Evolutionary conservation across 1,139 yeast genomes (phyloP).

Genomic region (Yamadazyma mexicana): DNA sequence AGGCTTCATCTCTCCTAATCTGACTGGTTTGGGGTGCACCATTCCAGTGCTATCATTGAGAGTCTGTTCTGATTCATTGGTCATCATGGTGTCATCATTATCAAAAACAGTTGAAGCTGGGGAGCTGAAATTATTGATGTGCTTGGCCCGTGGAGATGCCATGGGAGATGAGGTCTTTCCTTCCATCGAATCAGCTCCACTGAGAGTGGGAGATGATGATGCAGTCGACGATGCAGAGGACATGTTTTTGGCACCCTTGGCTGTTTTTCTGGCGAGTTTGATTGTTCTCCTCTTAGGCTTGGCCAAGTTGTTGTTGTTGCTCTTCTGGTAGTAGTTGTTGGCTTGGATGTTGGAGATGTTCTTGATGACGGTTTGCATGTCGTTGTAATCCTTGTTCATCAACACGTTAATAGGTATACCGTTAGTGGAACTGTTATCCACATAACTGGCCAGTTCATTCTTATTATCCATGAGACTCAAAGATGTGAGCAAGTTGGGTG

Average conservation of each 20-base stretch:
- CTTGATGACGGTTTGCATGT: conserved; percentile 38
- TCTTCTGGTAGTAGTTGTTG: conserved; percentile 36
- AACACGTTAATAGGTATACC: conserved; percentile 43
- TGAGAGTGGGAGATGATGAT: background rate
- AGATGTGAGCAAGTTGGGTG: conserved; percentile 42
- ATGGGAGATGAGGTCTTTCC: background rate
- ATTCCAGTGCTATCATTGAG: conserved; percentile 16
- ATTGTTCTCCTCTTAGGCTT: conserved; percentile 53
- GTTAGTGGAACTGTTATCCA: conserved; percentile 19
- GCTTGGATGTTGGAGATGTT: conserved; percentile 52
- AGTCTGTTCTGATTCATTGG: conserved; percentile 11
- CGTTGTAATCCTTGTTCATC: conserved; percentile 25
- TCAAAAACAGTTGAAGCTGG: background rate
- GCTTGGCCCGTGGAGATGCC: conserved; percentile 2
- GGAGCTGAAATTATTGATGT: background rate
- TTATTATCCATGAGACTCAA: conserved; percentile 23
- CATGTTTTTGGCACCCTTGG: background rate
- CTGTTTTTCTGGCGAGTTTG: conserved; percentile 27
- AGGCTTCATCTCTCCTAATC: conserved; percentile 16
- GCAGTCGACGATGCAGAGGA: background rate
- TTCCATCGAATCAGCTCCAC: background rate
- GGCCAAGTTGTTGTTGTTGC: conserved; percentile 24
- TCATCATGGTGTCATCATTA: conserved; percentile 3
- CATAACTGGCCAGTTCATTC: conserved; percentile 5
- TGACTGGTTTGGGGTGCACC: conserved; percentile 29